Evolutionary conservation across 345 rosid species (phyloP), one percentile per base, ranked within the genome.

Genomic region (Citrus unshiu): DNA sequence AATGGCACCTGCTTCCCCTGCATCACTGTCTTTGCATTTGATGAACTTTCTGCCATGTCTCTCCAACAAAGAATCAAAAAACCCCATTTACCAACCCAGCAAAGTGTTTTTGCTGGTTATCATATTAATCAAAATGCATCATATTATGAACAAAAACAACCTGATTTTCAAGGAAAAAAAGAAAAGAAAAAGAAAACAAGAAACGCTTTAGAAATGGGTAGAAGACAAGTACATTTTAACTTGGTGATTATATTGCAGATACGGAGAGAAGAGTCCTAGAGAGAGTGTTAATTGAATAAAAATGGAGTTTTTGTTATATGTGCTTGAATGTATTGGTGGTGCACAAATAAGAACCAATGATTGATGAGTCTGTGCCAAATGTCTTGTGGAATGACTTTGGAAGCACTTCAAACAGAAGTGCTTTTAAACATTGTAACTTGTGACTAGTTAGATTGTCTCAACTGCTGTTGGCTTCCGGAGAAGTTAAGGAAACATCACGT

Each of bases 11-110:
- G 97, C 83, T 83, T 95, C 99, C 64, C 95, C 98, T 66, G 99
- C 97, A 81, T 92, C 97, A 81, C 98, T 95, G 75, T 96, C 97
- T 86, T 94, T 96, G 82, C 99, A 82, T 86, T 94, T 96, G 84
- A 92, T 85, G 82, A 90, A 86, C 80, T 81, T 91, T 74, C 83
- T 89, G 57, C 80, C 89, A 68, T 89, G 63, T 82, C 80, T 84
- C 32, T 78, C 85, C 76, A 88, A 79, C 78, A 89, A 57, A 22
- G 80, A 78, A 85, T 85, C 89, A 81, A 90, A 57, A 78, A 86
- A 66, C 75, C 88, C 90, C 90, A 87, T 87, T 35, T 51, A 46
- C 51, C 66, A 78, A 72, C 64, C 62, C 61, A 68, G 22, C 63
- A 29, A 76, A 61, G 3, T 30, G 49, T 34, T 27, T 4, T 40